These are phyloP conservation scores for Quercus lobata DNA, from an alignment of 331 rosid species.

Conservation along the genomic window DNA sequence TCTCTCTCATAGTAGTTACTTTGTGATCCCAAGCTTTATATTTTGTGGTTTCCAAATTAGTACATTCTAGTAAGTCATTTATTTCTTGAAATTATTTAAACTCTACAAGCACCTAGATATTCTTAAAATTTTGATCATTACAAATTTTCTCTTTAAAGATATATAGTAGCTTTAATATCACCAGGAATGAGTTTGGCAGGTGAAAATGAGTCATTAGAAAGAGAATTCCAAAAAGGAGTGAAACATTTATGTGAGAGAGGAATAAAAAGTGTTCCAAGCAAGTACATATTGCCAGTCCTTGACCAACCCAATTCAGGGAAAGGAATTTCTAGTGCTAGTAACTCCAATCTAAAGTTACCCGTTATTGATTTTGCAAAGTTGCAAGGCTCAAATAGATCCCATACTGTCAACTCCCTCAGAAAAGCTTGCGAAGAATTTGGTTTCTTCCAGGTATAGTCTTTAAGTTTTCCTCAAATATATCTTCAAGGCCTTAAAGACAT, in stretches of 20 bases:
- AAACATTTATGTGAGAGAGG: conserved; percentile 58
- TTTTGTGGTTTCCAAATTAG: too few relatives aligned
- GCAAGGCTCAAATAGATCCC: conserved; percentile 50
- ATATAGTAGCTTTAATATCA: too few relatives aligned
- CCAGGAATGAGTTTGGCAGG: too few relatives aligned
- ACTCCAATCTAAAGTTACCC: conserved; percentile 44
- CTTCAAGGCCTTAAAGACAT: too few relatives aligned
- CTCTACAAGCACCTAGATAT: too few relatives aligned
- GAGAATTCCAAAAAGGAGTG: conserved; percentile 55
- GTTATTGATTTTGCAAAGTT: conserved; percentile 60
- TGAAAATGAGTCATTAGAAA: not conserved
- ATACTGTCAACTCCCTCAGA: conserved; percentile 46
- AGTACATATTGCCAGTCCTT: conserved; percentile 50
- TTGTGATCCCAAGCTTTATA: too few relatives aligned
- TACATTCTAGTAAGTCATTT: too few relatives aligned
- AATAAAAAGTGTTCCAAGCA: conserved; percentile 41
- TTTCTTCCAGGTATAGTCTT: conserved; percentile 59
- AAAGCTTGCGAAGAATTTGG: conserved; percentile 59
- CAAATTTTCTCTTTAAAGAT: too few relatives aligned
- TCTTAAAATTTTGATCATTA: too few relatives aligned
- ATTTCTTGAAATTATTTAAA: too few relatives aligned
- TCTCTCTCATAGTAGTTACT: too few relatives aligned
- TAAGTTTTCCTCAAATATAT: too few relatives aligned
- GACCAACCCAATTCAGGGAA: conserved; percentile 40
- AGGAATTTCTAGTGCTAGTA: not conserved